Percentiles rank a stretch among this genome's conserved stretches.
phyloP scores from a whole-genome alignment of 2,329 filamentous ascomycete genomes.

The Aspergillus uvarum region DNA sequence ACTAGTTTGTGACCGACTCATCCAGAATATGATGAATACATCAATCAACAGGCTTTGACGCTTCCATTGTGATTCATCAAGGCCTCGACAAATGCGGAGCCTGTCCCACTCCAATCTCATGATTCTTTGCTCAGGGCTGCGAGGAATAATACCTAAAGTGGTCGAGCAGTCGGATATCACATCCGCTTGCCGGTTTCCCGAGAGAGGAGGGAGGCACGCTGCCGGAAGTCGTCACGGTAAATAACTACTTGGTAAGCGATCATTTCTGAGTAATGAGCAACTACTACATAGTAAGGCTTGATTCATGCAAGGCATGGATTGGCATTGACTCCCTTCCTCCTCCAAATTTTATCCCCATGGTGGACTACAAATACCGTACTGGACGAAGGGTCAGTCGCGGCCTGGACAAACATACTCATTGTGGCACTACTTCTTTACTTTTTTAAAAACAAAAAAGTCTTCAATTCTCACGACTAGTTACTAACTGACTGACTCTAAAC shows the following conservation, averaged over 20 bases:
- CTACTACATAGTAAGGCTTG: background rate
- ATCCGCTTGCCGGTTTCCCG: background rate
- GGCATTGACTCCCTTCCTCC: background rate
- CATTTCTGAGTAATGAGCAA: no score
- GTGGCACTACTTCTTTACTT: no score
- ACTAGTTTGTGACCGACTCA: background rate
- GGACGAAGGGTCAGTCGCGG: no score
- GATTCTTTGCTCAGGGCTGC: background rate
- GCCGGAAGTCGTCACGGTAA: no score
- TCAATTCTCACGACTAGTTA: background rate
- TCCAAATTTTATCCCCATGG: no score
- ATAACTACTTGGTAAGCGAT: no score
- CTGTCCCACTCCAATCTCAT: background rate
- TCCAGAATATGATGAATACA: background rate
- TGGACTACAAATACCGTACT: no score
- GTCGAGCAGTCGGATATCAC: background rate
- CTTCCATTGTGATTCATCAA: background rate
- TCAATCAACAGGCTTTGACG: background rate
- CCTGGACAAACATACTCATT: no score
- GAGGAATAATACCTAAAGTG: background rate
- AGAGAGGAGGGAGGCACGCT: background rate
- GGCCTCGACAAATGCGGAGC: background rate
- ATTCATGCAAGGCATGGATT: background rate
- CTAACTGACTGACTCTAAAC: background rate
- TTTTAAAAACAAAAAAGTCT: background rate